Evolutionary conservation across 345 rosid genomes (phyloP).

Genomic region (Eucalyptus dawsonii): DNA sequence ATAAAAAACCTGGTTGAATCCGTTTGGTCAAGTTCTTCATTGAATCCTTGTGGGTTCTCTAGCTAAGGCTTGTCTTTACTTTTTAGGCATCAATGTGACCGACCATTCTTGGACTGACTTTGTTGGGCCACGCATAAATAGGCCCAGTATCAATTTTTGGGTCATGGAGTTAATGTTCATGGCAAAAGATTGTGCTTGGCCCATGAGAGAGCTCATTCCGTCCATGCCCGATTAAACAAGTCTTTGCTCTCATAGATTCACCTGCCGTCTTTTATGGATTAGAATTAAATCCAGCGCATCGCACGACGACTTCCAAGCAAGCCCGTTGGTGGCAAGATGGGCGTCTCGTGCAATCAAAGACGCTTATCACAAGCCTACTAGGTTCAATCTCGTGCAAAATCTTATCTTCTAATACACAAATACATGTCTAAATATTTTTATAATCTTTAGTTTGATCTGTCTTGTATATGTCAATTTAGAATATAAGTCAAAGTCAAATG

Average conservation of each 20-base stretch:
- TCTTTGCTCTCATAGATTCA: not conserved
- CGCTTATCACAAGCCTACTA: not conserved
- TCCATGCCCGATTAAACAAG: not conserved
- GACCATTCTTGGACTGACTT: not conserved
- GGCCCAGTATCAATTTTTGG: not conserved
- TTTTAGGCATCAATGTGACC: not conserved
- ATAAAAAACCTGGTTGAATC: not conserved
- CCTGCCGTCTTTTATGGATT: not conserved
- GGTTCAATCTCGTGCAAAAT: not conserved
- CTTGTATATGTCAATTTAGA: not conserved
- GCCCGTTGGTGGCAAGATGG: not conserved
- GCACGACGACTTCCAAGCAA: not conserved
- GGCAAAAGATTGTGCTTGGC: not conserved
- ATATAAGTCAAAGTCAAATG: not conserved
- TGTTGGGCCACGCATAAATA: not conserved
- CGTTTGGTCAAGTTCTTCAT: not conserved
- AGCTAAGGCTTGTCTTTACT: not conserved
- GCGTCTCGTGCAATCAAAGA: not conserved
- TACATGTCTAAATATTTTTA: not conserved
- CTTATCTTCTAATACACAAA: not conserved
- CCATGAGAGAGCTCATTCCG: not conserved
- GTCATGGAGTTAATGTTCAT: not conserved
- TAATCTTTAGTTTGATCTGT: not conserved
- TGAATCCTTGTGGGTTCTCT: not conserved
- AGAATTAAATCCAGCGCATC: not conserved